A percentile compares a stretch with the other conserved stretches of the same genome.
Conservation (phyloP, 2,329 filamentous ascomycete species). For the Colletotrichum sidae region DNA sequence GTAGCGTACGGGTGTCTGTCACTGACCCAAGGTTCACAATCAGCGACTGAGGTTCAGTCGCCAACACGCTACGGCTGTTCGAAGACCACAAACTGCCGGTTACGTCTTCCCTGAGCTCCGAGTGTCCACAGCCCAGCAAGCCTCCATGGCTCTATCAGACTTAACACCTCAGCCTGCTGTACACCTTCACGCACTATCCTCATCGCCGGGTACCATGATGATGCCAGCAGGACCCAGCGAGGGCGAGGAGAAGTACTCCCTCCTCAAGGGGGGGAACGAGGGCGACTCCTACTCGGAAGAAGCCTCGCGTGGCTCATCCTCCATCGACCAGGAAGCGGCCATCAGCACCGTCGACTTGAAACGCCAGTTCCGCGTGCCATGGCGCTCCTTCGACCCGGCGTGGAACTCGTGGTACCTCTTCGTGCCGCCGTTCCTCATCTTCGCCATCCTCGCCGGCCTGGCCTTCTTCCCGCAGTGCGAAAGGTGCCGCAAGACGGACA, state of each 20-base stretch:
- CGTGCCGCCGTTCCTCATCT: constrained; percentile 12
- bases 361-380: neutral
- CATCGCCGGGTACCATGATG: neutral
- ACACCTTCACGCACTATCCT: neutral
- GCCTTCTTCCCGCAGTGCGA: constrained; percentile 29
- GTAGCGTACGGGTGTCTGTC: too few relatives aligned
- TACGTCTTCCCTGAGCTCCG: too few relatives aligned
- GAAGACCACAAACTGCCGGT: too few relatives aligned
- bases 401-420: constrained; percentile 29
- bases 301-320: neutral
- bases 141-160: neutral
- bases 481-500: constrained; percentile 9
- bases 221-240: constrained; percentile 4
- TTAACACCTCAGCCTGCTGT: neutral
- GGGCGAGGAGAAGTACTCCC: constrained; percentile 13
- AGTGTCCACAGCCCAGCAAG: too few relatives aligned
- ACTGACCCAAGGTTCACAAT: too few relatives aligned
- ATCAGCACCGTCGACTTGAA: neutral
- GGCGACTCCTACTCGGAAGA: constrained; percentile 13
- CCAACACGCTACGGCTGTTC: too few relatives aligned
- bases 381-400: constrained; percentile 20
- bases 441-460: constrained; percentile 5
- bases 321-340: constrained; percentile 8
- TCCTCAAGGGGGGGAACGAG: constrained; percentile 14
- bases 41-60: too few relatives aligned